Conservation (phyloP, 768 basidiomycete species). For the Obba rivulosa region DNA sequence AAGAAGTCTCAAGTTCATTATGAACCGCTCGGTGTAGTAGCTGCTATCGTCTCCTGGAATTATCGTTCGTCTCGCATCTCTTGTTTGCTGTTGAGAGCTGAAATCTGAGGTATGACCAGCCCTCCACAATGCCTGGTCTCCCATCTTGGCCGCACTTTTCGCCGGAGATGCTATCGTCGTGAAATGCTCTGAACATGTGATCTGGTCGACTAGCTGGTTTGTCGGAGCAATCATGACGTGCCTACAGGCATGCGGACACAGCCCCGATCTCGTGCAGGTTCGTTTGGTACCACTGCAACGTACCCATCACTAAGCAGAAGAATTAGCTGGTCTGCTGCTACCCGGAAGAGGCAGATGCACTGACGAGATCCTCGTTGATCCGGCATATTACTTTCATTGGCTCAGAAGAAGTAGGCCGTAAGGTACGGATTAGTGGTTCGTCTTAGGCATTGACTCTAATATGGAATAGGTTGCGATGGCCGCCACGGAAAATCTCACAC, state of each 20-base stretch:
- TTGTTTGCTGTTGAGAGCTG: no score
- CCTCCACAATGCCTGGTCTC: conserved; percentile 91
- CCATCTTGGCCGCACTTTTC: conserved; percentile 87
- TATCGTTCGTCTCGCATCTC: conserved; percentile 53
- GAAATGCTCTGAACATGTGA: conserved; percentile 89
- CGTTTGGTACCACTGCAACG: not conserved
- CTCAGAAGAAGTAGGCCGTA: conserved; percentile 71
- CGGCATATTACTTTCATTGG: conserved; percentile 96
- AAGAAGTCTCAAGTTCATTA: conserved; percentile 78
- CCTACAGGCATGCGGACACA: conserved; percentile 76
- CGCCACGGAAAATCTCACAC: conserved; percentile 83
- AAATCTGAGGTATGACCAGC: conserved; percentile 52
- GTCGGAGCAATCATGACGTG: conserved; percentile 73
- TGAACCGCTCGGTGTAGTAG: conserved; percentile 89
- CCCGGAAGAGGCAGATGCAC: conserved; percentile 77
- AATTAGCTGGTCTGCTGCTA: conserved; percentile 75
- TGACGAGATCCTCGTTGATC: conserved; percentile 75
- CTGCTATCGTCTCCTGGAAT: conserved; percentile 93
- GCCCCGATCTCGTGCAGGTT: conserved; percentile 84
- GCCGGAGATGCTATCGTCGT: conserved; percentile 86
- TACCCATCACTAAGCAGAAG: not conserved
- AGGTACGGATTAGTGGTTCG: conserved; percentile 33
- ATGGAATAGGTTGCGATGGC: conserved; percentile 64
- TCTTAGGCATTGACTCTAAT: not conserved
- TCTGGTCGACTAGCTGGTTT: conserved; percentile 88